These are phyloP conservation scores for Geranomyces michiganensis DNA, from an alignment of 192 early-diverging fungal genomes.

Conservation along the genomic window DNA sequence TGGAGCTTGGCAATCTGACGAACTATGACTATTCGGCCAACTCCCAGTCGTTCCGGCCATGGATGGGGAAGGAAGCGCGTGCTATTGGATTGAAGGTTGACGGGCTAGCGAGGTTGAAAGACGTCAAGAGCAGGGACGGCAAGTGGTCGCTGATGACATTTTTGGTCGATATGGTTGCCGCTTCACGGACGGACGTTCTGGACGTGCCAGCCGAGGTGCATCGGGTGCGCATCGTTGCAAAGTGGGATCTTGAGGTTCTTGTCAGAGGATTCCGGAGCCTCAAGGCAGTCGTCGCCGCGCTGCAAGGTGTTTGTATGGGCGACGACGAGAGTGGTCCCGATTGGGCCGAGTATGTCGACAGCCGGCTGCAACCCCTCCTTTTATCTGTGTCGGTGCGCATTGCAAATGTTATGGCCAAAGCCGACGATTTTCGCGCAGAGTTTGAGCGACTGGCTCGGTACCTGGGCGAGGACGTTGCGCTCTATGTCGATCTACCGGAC, in stretches of 20 bases:
- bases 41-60: constrained; percentile 46
- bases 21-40: constrained; percentile 52
- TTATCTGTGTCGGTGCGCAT: constrained; percentile 10
- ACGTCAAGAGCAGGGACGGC: constrained; percentile 62
- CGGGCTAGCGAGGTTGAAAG: constrained; percentile 53
- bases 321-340: constrained; percentile 22
- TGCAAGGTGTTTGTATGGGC: constrained; percentile 38
- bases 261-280: constrained; percentile 2
- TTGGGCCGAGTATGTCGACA: constrained; percentile 27
- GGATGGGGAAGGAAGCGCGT: constrained; percentile 60
- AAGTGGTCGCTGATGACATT: constrained; percentile 61
- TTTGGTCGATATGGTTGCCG: constrained; percentile 56
- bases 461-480: constrained; percentile 53
- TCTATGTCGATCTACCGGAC: constrained; percentile 31
- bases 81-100: constrained; percentile 62
- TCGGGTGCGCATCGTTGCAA: background rate
- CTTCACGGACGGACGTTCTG: constrained; percentile 40
- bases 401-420: constrained; percentile 21
- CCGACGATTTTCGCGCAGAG: constrained; percentile 32
- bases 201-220: background rate
- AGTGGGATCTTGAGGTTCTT: constrained; percentile 20
- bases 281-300: constrained; percentile 41
- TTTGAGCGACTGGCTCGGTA: constrained; percentile 46
- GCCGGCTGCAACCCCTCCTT: constrained; percentile 30
- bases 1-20: constrained; percentile 55